These are phyloP conservation scores for Leccinellum rugosiceps DNA, from an alignment of 768 basidiomycete species.

Conservation along the genomic window DNA sequence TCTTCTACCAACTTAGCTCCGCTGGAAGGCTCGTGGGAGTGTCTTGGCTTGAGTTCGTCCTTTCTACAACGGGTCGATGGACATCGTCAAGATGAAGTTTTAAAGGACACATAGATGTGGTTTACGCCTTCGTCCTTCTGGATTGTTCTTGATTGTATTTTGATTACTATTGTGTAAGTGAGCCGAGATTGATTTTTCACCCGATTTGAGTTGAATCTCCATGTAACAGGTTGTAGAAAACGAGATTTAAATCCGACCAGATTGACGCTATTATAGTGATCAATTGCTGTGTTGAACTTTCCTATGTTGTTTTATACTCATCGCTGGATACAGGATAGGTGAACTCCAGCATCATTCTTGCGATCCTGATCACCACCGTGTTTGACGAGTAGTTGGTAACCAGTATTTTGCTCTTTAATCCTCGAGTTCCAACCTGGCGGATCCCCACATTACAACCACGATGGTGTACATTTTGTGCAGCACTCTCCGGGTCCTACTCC, in stretches of 20 bases:
- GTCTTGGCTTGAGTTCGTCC: slow-evolving; percentile 14
- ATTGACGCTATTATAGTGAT: neutral
- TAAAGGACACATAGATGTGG: neutral
- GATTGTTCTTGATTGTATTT: neutral
- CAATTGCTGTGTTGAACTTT: neutral
- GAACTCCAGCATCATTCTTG: neutral
- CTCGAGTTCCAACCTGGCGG: neutral
- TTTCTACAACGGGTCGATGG: slow-evolving; percentile 13
- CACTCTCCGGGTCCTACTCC: slow-evolving; percentile 4
- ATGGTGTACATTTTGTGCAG: neutral
- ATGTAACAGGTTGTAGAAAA: neutral
- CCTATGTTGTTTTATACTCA: neutral
- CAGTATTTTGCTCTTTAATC: neutral
- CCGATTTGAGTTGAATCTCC: neutral
- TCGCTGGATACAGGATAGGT: neutral
- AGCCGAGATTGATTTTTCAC: neutral
- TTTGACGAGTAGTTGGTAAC: neutral
- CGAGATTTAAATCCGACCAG: neutral
- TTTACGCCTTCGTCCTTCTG: neutral
- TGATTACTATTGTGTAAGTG: neutral
- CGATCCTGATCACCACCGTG: neutral
- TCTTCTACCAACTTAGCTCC: neutral
- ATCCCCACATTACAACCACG: neutral
- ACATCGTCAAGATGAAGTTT: neutral
- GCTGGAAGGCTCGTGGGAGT: slow-evolving; percentile 20